Evolutionary conservation across 495 filamentous ascomycete genomes (phyloP).

Genomic region (Schizothecium vesticola): DNA sequence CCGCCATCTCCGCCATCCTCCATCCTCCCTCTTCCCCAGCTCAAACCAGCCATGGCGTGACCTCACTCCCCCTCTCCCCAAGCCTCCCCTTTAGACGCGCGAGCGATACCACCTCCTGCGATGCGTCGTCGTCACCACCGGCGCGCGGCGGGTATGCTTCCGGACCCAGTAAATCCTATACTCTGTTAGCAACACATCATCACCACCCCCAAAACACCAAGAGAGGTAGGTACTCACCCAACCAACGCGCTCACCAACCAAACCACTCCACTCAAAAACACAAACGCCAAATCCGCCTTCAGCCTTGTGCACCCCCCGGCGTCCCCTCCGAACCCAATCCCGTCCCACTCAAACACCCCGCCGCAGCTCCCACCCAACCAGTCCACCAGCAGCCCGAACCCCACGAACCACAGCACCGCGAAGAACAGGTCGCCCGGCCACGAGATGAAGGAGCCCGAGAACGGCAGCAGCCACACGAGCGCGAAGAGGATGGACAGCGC

Average conservation of each 20-base stretch:
- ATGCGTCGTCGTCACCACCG: slow-evolving; percentile 17
- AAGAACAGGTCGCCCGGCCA: slow-evolving; percentile 54
- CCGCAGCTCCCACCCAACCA: slow-evolving; percentile 49
- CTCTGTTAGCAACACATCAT: neutral
- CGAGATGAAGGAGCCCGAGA: slow-evolving; percentile 43
- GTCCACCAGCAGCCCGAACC: slow-evolving; percentile 58
- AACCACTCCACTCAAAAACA: slow-evolving; percentile 60
- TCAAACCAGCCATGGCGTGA: neutral
- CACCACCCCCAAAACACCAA: neutral
- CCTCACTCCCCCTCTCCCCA: neutral
- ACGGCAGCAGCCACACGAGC: slow-evolving; percentile 46
- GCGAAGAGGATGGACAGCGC: slow-evolving; percentile 42
- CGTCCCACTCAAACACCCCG: slow-evolving; percentile 81
- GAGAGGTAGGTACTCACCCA: slow-evolving; percentile 18
- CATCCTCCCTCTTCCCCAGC: neutral
- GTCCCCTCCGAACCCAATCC: slow-evolving; percentile 74
- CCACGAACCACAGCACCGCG: slow-evolving; percentile 57
- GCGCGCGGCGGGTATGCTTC: slow-evolving; percentile 20
- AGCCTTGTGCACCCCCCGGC: slow-evolving; percentile 55
- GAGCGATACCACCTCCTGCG: slow-evolving; percentile 41
- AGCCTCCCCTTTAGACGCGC: slow-evolving; percentile 30
- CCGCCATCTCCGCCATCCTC: neutral
- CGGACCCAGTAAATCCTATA: slow-evolving; percentile 40
- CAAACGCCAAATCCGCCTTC: slow-evolving; percentile 64
- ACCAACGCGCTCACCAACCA: slow-evolving; percentile 59